Percentiles rank a stretch among this genome's conserved stretches.
Conservation (phyloP, 1,139 yeast species). For the Magnusiomyces magnusii region DNA sequence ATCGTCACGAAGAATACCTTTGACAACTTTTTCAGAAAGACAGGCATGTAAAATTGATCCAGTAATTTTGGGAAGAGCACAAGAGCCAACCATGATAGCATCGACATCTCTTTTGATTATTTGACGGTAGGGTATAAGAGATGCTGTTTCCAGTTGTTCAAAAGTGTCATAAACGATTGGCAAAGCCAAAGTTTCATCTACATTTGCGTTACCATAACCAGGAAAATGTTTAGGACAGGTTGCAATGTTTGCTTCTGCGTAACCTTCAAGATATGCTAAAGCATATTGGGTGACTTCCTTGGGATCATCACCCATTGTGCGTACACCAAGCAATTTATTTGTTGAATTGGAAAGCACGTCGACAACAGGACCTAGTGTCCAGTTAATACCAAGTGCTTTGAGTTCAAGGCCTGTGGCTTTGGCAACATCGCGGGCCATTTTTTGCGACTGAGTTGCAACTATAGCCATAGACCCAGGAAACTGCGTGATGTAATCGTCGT, state of each 20-base stretch:
- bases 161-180: slow-evolving; percentile 54
- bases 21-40: slow-evolving; percentile 50
- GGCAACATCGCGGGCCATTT: slow-evolving; percentile 46
- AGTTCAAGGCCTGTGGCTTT: slow-evolving; percentile 51
- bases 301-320: slow-evolving; percentile 55
- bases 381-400: slow-evolving; percentile 48
- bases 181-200: slow-evolving; percentile 49
- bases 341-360: slow-evolving; percentile 55
- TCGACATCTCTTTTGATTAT: slow-evolving; percentile 47
- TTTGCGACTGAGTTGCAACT: slow-evolving; percentile 48
- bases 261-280: slow-evolving; percentile 47
- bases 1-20: slow-evolving; percentile 46
- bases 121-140: slow-evolving; percentile 47
- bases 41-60: slow-evolving; percentile 61
- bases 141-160: slow-evolving; percentile 46
- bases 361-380: slow-evolving; percentile 55
- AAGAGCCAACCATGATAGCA: slow-evolving; percentile 58
- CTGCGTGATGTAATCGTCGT: slow-evolving; percentile 46
- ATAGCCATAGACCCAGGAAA: slow-evolving; percentile 63
- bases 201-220: slow-evolving; percentile 57
- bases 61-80: slow-evolving; percentile 57
- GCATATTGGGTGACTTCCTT: slow-evolving; percentile 54
- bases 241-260: slow-evolving; percentile 48
- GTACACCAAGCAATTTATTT: slow-evolving; percentile 52
- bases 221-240: slow-evolving; percentile 62